Evolutionary conservation across 495 filamentous ascomycete species (phyloP), one percentile per base, ranked within the genome.

Genomic region (Cetradonia linearis): DNA sequence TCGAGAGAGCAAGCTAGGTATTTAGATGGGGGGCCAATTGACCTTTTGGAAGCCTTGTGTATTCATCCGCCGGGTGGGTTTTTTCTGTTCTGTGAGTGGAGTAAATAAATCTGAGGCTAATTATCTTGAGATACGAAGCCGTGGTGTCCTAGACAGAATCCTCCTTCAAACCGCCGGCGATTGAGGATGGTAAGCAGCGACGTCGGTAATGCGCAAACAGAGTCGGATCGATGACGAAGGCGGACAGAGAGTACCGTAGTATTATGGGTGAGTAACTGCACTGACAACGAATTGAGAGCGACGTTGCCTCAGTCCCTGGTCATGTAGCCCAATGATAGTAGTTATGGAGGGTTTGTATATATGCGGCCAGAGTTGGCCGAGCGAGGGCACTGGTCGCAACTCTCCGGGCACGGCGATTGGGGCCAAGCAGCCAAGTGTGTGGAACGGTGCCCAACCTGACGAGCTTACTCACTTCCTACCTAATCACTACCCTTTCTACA

Each of bases 11-110:
- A 46, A 55, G 20, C 48, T 33, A 7, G 38, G 37, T 30, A 37
- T 34, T 49, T 52, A 14, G 16, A 61, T 28, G n/a, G 54, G 54
- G 38, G 27, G 57, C 50, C 57, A 44, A 44, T 56, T 56, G 54
- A 40, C 38, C 54, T 38, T 44, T 28, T 42, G 20, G 14, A 20
- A 54, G 13, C 16, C 28, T 54, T 23, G 2, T 54, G n/a, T 20
- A 33, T 34, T 25, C 50, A 36, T 54, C 34, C 31, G 33, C n/a
- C n/a, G 31, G 28, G 18, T 34, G 30, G 33, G 34, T 2, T 14
- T 52, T 11, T 33, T 54, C 23, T 11, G 30, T n/a, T 54, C 11
- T 46, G 42, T 20, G 42, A 25, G 0, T 46, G 10, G 20, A 46
- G 54, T 7, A 27, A 31, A 34, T 16, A 42, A 38, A 13, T 1